Conservation (phyloP, 2,329 filamentous ascomycete genomes). For the Aspergillus bombycis region DNA sequence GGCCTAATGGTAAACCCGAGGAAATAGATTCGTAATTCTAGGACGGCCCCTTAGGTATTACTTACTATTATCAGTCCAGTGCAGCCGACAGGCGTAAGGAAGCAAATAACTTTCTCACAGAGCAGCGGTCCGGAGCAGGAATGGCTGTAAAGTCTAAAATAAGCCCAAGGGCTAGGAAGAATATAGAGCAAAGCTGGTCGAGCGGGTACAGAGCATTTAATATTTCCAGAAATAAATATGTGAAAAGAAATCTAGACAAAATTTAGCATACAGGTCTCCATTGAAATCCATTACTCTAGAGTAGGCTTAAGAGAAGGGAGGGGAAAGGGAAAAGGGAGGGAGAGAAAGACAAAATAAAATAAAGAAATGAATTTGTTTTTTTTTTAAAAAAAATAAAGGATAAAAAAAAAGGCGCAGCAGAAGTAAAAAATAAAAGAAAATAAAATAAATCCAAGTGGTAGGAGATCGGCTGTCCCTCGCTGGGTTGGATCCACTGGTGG, state of each 20-base stretch:
- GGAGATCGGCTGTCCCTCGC: conserved; percentile 24
- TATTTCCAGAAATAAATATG: background rate
- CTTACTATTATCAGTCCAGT: too few species aligned
- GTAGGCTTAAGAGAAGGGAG: background rate
- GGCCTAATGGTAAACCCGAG: background rate
- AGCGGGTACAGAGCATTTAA: background rate
- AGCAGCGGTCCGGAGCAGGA: conserved; percentile 19
- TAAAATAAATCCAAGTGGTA: conserved; percentile 8
- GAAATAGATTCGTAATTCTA: background rate
- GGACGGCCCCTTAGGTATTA: background rate
- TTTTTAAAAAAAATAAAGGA: background rate
- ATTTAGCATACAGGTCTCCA: background rate
- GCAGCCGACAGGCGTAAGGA: conserved; percentile 15
- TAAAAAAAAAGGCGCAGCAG: background rate
- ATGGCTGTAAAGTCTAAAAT: conserved; percentile 17
- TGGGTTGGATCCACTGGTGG: conserved; percentile 25
- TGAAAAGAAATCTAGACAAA: conserved; percentile 11
- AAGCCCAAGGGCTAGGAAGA: conserved; percentile 3
- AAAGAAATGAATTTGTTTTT: too few species aligned
- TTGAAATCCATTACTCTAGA: background rate
- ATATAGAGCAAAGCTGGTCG: background rate
- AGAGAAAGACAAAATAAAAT: background rate
- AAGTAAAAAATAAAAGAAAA: background rate
- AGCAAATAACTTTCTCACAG: conserved; percentile 13
- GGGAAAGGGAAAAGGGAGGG: background rate